Percentiles rank a stretch among this genome's conserved stretches.
phyloP scores from a whole-genome alignment of 2,329 filamentous ascomycete genomes.

The Aspergillus udagawae region DNA sequence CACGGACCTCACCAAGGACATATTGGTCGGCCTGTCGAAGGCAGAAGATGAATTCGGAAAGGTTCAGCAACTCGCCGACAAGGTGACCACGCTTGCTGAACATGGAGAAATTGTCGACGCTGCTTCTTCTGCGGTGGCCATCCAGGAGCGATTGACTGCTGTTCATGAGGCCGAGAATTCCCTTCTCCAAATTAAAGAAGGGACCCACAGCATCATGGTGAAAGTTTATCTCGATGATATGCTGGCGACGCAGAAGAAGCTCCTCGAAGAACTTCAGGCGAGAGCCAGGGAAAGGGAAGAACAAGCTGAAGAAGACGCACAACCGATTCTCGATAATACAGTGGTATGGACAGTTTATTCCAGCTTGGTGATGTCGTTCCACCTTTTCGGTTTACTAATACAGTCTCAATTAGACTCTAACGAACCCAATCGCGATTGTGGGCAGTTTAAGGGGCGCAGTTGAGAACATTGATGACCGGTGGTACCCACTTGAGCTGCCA shows the following conservation, averaged over 20 bases:
- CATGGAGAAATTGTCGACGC: not conserved
- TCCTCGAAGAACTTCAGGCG: not conserved
- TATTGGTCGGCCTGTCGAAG: not conserved
- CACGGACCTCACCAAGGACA: not conserved
- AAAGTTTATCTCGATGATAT: not conserved
- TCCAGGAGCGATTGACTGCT: not conserved
- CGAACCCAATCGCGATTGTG: not conserved
- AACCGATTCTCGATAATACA: not conserved
- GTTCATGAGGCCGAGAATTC: not conserved
- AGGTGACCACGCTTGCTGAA: not conserved
- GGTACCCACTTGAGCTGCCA: not conserved
- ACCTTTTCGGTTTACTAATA: not conserved
- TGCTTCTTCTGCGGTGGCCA: not conserved
- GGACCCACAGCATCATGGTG: not conserved
- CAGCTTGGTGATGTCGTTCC: not conserved
- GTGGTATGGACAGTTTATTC: not conserved
- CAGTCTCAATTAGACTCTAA: not conserved
- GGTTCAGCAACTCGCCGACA: not conserved
- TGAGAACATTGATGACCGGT: not conserved
- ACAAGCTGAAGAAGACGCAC: not conserved
- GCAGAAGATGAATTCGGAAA: not conserved
- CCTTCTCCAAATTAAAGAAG: not conserved
- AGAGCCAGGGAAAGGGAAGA: not conserved
- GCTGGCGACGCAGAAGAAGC: not conserved
- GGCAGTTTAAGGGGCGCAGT: not conserved